phyloP scores from a whole-genome alignment of 306 rosid genomes.

The Cicer bijugum region DNA sequence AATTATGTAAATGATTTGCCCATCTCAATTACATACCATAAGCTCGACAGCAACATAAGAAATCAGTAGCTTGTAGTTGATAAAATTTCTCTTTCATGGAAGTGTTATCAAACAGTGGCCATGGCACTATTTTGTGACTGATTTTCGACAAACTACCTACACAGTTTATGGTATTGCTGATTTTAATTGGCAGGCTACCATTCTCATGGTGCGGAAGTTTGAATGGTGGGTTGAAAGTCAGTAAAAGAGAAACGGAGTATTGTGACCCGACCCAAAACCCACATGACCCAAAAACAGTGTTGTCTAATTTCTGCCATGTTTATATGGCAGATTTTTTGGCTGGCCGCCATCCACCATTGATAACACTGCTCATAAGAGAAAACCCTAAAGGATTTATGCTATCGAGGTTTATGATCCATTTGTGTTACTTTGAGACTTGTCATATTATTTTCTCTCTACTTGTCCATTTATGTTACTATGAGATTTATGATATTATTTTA shows the following conservation, averaged over 20 bases:
- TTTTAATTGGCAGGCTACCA: background rate
- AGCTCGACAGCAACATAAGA: background rate
- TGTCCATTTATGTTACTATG: background rate
- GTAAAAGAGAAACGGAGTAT: background rate
- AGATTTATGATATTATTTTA: background rate
- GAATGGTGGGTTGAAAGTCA: background rate
- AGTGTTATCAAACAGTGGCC: background rate
- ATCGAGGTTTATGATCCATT: background rate
- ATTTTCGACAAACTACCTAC: background rate
- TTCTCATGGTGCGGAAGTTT: background rate
- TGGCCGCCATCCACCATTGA: background rate
- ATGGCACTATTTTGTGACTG: background rate
- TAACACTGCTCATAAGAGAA: background rate
- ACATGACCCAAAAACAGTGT: background rate
- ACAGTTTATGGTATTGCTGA: background rate
- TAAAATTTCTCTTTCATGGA: background rate
- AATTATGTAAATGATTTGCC: background rate
- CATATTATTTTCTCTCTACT: background rate
- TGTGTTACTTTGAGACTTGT: background rate
- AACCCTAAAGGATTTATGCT: conserved; percentile 8
- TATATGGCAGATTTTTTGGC: background rate
- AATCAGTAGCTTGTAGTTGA: background rate
- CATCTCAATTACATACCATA: background rate
- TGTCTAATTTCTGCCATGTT: background rate
- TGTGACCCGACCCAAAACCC: background rate